Base-by-base conservation (phyloP, 345 rosid species). In the Nephelium lappaceum region DNA sequence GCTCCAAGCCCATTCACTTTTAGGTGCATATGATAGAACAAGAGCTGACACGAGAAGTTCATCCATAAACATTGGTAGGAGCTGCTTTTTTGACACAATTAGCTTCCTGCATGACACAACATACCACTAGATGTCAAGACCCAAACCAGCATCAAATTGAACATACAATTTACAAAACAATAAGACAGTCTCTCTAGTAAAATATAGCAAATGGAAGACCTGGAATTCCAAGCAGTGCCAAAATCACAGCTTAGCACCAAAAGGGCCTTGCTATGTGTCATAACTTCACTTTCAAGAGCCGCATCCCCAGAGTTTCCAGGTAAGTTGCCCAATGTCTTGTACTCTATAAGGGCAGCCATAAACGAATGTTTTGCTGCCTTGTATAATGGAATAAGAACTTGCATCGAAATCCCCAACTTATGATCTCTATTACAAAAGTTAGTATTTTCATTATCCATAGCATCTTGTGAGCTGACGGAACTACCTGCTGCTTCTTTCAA, bases 1-100 rank as follows among this genome's bases (percentile, higher is more conserved):
- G 83, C 97, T 86, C 99, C 99, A 96, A 73, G 98, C 94, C 72
- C 88, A 90, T 67, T 96, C 98, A 67, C 99, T 93, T 89, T 94
- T 94, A 23, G 95, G 98, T 78, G 89, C 89, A 89, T 81, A 80
- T 15, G 98, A 94, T 75, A 94, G 93, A 78, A 96, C 81, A 78
- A 94, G 93, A 51, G 89, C 86, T 66, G 98, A 92, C 62, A 94
- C 83, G 67, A 39, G 79, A 79, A 96, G 94, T 83, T 96, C 99
- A 76, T 91, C 92, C 25, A 71, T 76, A 69, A 88, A 90, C 71
- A 82, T 67, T 14, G 80, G 58, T 58, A 84, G 60, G 16, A 83
- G 82, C 68, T 82, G 85, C 79, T 91, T 81, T 88, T 80, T 87
- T 55, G 86, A 87, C 68, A 84, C 80, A 81, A 94, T 76, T 76